These are phyloP conservation scores for Candida ortonii DNA, from an alignment of 805 yeast species.

Conservation along the genomic window DNA sequence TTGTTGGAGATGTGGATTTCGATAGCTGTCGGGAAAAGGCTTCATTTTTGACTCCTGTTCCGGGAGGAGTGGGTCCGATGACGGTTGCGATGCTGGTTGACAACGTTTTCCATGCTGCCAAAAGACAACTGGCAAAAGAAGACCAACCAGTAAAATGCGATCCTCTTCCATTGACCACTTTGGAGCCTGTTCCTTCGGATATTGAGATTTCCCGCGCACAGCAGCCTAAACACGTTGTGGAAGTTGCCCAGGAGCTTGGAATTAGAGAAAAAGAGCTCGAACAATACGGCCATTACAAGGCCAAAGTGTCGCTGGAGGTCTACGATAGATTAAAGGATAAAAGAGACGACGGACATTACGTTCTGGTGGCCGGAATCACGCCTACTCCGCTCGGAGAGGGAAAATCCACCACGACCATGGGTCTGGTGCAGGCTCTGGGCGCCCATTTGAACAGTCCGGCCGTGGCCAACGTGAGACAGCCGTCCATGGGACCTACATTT, in stretches of 20 bases:
- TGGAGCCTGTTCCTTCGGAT: constrained; percentile 76
- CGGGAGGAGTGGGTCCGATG: constrained; percentile 94
- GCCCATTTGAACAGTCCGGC: constrained; percentile 69
- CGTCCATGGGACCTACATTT: constrained; percentile 86
- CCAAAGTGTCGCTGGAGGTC: constrained; percentile 65
- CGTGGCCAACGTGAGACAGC: constrained; percentile 81
- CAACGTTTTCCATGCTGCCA: constrained; percentile 69
- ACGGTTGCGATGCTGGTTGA: constrained; percentile 79
- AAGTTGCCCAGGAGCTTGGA: constrained; percentile 68
- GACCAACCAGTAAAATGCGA: constrained; percentile 38
- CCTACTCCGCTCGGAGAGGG: constrained; percentile 89
- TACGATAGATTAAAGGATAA: constrained; percentile 59
- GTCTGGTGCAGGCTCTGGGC: constrained; percentile 76
- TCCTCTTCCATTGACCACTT: constrained; percentile 55
- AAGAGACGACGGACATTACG: constrained; percentile 64
- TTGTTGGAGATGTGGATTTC: constrained; percentile 79
- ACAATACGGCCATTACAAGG: constrained; percentile 73
- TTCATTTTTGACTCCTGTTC: constrained; percentile 76
- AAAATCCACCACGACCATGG: constrained; percentile 80
- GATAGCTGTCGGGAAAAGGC: constrained; percentile 54
- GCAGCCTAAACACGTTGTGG: constrained; percentile 64
- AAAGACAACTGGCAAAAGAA: constrained; percentile 34
- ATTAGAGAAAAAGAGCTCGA: constrained; percentile 66
- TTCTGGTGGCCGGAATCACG: constrained; percentile 78
- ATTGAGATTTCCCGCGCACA: constrained; percentile 75